Evolutionary conservation across 1,284 basidiomycete genomes (phyloP), one percentile per base, ranked within the genome.

Genomic region (Caloboletus inedulis): DNA sequence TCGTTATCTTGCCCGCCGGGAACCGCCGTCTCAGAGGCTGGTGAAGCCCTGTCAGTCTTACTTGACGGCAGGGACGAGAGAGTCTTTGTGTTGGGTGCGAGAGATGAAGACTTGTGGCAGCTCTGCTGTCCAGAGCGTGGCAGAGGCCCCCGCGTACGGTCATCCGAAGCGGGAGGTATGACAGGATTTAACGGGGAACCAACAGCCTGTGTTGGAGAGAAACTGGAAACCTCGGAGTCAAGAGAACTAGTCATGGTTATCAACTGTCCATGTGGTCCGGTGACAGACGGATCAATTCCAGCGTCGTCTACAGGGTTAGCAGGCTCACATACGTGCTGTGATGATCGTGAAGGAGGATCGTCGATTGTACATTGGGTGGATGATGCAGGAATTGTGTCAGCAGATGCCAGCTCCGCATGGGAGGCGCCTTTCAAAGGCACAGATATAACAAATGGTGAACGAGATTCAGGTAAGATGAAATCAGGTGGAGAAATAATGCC

Each of bases 381-480:
- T 4, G 40, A 70, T 39, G 45, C 49, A 47, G 45, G 42, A 35
- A 39, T 54, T 7, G 54, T 50, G 39, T 59, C 36, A 30, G 43
- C 18, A 19, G 50, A 52, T 25, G 47, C 49, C 42, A 43, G 34
- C 46, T 46, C 51, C 31, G 46, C 43, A n/a, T 37, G 43, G 13
- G 43, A 31, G 14, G 27, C 23, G 14, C 36, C 21, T 47, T 57
- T 35, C 51, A 34, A 48, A 39, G 55, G 43, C 16, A 43, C 25
- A 43, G 47, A 43, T 54, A 43, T 25, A 51, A 43, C 44, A 29
- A 62, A 59, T 40, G 63, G 61, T 35, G 69, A 63, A 48, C 69
- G 67, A 21, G 74, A 74, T 59, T 77, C 74, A 49, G 77, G 74
- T 37, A 69, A 72, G 35, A 79, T 77, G 37, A 74, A 68, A 55